Evolutionary conservation across 352 stramenopile genomes (phyloP).

Genomic region (Phytophthora chlamydospora): DNA sequence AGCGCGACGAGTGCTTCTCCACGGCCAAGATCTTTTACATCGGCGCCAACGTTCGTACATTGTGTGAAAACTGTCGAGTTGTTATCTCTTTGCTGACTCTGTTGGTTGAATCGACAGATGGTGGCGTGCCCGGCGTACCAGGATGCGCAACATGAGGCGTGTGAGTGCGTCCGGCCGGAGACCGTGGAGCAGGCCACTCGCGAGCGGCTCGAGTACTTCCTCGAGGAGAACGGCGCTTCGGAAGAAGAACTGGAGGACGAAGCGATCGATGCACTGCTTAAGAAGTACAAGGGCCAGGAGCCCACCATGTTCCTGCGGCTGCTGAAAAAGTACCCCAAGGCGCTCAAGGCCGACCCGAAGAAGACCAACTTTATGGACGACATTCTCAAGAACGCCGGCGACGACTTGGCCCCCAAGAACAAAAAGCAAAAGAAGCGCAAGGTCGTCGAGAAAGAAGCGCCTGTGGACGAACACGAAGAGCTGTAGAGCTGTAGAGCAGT

Average conservation of each 20-base stretch:
- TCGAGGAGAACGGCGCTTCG: slow-evolving; percentile 46
- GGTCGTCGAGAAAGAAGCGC: slow-evolving; percentile 23
- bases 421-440: slow-evolving; percentile 25
- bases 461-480: slow-evolving; percentile 44
- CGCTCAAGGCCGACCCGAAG: slow-evolving; percentile 49
- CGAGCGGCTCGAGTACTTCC: slow-evolving; percentile 65
- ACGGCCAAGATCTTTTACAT: slow-evolving; percentile 73
- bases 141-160: slow-evolving; percentile 70
- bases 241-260: slow-evolving; percentile 42
- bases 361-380: slow-evolving; percentile 71
- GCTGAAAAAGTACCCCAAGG: slow-evolving; percentile 63
- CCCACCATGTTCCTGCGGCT: slow-evolving; percentile 68
- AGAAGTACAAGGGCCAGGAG: slow-evolving; percentile 72
- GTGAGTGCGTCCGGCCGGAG: slow-evolving; percentile 52
- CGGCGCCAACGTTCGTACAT: slow-evolving; percentile 48
- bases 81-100: neutral
- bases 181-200: slow-evolving; percentile 36
- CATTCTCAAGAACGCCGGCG: slow-evolving; percentile 34
- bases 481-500: slow-evolving; percentile 20
- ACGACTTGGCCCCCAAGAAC: slow-evolving; percentile 21
- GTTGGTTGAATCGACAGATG: slow-evolving; percentile 39
- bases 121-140: slow-evolving; percentile 74
- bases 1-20: slow-evolving; percentile 57
- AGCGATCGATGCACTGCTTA: slow-evolving; percentile 55
- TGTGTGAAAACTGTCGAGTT: neutral